A percentile compares a stretch with the other conserved stretches of the same genome.
These are phyloP conservation scores for Blastobotrys indianensis DNA, from an alignment of 1,139 yeast genomes.

Conservation along the genomic window DNA sequence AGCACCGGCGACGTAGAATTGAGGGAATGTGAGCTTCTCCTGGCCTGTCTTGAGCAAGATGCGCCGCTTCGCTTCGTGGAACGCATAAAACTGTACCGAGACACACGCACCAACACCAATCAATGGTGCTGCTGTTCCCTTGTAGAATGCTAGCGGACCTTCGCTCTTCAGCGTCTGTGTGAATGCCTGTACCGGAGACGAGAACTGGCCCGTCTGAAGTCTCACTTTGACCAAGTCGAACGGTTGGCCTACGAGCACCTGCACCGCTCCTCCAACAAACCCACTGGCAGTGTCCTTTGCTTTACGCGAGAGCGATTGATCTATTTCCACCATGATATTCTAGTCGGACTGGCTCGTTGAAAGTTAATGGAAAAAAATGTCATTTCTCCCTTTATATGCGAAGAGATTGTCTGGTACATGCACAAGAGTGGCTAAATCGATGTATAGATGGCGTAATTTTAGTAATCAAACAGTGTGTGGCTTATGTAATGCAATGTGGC, in stretches of 20 bases:
- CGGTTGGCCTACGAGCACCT: constrained; percentile 71
- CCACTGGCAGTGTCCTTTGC: constrained; percentile 50
- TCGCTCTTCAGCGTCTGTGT: constrained; percentile 52
- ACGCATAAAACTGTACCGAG: constrained; percentile 68
- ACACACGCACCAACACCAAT: constrained; percentile 65
- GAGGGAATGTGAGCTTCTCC: constrained; percentile 45
- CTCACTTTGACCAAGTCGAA: constrained; percentile 65
- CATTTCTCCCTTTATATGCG: background rate
- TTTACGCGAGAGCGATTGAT: constrained; percentile 50
- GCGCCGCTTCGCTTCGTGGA: constrained; percentile 69
- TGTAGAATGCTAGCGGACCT: constrained; percentile 58
- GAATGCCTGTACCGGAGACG: constrained; percentile 48
- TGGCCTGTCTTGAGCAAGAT: constrained; percentile 30
- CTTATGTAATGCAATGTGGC: too few relatives aligned
- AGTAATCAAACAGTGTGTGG: too few relatives aligned
- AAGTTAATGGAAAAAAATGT: background rate
- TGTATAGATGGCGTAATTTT: too few relatives aligned
- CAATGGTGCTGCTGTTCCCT: constrained; percentile 47
- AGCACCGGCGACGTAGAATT: constrained; percentile 69
- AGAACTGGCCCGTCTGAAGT: constrained; percentile 50
- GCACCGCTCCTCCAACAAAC: constrained; percentile 55
- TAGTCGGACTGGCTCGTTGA: background rate
- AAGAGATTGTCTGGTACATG: background rate
- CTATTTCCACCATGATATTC: constrained; percentile 24
- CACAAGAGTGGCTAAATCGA: too few relatives aligned